Percentiles rank a stretch among this genome's conserved stretches.
Conservation (phyloP, 352 stramenopile genomes). For the Aphanomyces euteiches region DNA sequence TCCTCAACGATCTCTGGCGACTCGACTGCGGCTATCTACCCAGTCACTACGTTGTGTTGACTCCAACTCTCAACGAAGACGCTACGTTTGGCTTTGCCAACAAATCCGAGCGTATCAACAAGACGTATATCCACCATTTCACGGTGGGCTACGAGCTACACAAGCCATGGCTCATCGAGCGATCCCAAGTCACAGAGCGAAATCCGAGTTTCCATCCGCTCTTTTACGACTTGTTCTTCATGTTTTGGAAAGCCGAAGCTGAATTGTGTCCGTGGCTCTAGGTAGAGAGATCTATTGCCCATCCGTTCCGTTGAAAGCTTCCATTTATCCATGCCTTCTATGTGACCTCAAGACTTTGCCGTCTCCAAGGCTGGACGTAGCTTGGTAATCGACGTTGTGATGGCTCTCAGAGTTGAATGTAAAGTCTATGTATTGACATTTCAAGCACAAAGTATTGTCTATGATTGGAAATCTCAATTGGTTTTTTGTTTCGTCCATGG, state of each 20-base stretch:
- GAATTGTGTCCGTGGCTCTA: slow-evolving; percentile 10
- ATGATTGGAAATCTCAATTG: no score
- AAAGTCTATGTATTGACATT: no score
- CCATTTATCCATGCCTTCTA: no score
- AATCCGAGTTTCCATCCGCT: slow-evolving; percentile 7
- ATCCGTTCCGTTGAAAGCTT: no score
- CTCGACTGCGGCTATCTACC: slow-evolving; percentile 7
- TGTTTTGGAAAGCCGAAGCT: slow-evolving; percentile 9
- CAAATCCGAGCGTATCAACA: background rate
- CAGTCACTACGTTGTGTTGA: slow-evolving; percentile 22
- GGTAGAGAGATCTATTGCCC: background rate
- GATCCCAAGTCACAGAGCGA: background rate
- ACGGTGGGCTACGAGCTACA: background rate
- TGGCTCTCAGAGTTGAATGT: no score
- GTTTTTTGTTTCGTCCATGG: background rate
- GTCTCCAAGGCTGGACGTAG: no score
- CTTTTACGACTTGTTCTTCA: slow-evolving; percentile 25
- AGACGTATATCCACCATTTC: slow-evolving; percentile 28
- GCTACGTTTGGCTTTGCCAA: background rate
- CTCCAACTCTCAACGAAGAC: background rate
- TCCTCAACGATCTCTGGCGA: slow-evolving; percentile 11
- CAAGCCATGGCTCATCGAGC: slow-evolving; percentile 13
- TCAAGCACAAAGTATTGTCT: no score
- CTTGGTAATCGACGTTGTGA: no score
- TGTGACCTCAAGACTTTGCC: no score